Evolutionary conservation across 2,329 filamentous ascomycete genomes (phyloP).

Genomic region (Ophiosphaerella herpotricha): DNA sequence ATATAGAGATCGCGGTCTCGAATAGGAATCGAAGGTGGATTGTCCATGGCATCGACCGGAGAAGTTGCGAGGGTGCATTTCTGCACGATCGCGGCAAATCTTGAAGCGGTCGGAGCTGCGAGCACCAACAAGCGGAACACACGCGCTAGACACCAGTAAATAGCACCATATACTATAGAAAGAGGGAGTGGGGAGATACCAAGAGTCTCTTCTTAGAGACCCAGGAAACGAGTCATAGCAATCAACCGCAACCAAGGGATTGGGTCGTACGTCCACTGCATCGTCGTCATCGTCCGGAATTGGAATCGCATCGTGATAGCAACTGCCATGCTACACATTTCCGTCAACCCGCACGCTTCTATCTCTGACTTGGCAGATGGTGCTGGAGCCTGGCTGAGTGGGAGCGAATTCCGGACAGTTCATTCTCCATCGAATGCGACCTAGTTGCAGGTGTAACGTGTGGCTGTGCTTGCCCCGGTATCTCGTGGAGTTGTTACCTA

Average conservation of each 20-base stretch:
- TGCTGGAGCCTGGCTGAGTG: slow-evolving; percentile 7
- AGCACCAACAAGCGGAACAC: background rate
- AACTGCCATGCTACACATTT: slow-evolving; percentile 9
- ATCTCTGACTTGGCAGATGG: background rate
- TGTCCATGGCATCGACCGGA: background rate
- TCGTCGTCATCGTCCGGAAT: slow-evolving; percentile 9
- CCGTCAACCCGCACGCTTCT: slow-evolving; percentile 7
- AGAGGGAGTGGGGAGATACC: slow-evolving; percentile 31
- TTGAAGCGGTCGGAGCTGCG: background rate
- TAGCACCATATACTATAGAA: slow-evolving; percentile 28
- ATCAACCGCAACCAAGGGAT: slow-evolving; percentile 23
- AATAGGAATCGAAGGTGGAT: too few species aligned
- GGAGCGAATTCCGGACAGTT: slow-evolving; percentile 15
- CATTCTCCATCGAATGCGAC: slow-evolving; percentile 15
- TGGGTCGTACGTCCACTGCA: slow-evolving; percentile 1
- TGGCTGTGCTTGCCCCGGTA: slow-evolving; percentile 25
- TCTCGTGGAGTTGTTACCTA: slow-evolving; percentile 31
- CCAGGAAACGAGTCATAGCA: slow-evolving; percentile 23
- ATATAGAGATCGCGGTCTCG: background rate
- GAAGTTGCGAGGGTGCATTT: background rate
- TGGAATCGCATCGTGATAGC: slow-evolving; percentile 8
- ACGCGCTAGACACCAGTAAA: slow-evolving; percentile 31
- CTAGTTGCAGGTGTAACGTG: slow-evolving; percentile 20
- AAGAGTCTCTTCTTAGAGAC: slow-evolving; percentile 24
- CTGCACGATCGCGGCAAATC: too few species aligned